These are phyloP conservation scores for Microcos paniculata DNA, from an alignment of 345 rosid species.

Conservation along the genomic window DNA sequence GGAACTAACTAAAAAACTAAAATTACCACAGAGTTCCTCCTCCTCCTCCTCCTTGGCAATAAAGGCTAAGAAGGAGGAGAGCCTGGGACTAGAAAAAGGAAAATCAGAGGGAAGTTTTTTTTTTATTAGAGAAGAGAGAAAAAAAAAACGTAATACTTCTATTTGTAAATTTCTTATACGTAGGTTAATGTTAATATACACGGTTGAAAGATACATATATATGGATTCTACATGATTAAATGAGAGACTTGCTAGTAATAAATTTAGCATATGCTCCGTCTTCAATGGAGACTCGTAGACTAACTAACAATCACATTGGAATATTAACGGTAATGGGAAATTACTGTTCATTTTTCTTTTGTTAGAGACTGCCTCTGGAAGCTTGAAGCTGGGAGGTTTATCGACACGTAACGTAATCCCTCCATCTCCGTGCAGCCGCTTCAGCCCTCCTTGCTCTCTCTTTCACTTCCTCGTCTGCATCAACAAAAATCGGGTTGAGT, in stretches of 20 bases:
- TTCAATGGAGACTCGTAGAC: not conserved
- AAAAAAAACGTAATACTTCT: no score
- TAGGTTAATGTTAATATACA: not conserved
- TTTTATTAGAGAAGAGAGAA: no score
- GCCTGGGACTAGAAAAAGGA: no score
- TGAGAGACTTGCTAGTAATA: not conserved
- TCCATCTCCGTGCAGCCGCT: slow-evolving; percentile 75
- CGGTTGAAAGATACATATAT: not conserved
- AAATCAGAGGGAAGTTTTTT: no score
- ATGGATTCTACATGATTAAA: not conserved
- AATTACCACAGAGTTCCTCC: no score
- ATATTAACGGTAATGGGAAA: not conserved
- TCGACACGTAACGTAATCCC: slow-evolving; percentile 94
- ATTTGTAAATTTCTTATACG: no score
- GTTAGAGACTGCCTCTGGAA: slow-evolving; percentile 59
- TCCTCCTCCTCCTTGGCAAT: no score
- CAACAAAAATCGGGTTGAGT: no score
- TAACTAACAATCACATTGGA: slow-evolving; percentile 10
- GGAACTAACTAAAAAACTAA: no score
- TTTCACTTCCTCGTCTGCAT: slow-evolving; percentile 82
- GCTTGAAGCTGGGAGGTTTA: slow-evolving; percentile 74
- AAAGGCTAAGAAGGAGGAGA: no score
- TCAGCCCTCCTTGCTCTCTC: slow-evolving; percentile 79
- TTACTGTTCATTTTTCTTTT: slow-evolving; percentile 36
- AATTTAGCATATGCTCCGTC: not conserved